Evolutionary conservation across 2,329 filamentous ascomycete genomes (phyloP).

Genomic region (Diplodia intermedia): DNA sequence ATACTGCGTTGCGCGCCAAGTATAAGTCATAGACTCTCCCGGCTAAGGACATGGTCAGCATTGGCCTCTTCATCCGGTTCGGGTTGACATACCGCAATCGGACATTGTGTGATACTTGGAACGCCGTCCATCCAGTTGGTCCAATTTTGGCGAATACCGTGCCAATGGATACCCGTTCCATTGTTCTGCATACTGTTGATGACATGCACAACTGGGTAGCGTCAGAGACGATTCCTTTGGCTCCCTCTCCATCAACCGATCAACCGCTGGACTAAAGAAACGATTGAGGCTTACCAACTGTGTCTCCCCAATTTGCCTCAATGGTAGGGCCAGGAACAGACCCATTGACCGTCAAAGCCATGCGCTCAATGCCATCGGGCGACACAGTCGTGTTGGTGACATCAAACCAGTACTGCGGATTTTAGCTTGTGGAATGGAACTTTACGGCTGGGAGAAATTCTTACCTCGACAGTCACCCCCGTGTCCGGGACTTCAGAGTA

Average conservation of each 20-base stretch:
- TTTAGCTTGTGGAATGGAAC: slow-evolving; percentile 47
- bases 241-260: too few species aligned
- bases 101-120: slow-evolving; percentile 69
- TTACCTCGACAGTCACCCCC: slow-evolving; percentile 57
- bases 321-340: slow-evolving; percentile 76
- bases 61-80: not conserved
- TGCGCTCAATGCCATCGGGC: slow-evolving; percentile 71
- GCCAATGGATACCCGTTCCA: slow-evolving; percentile 69
- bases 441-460: not conserved
- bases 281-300: slow-evolving; percentile 33
- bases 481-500: slow-evolving; percentile 59
- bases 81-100: slow-evolving; percentile 55
- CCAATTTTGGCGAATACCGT: slow-evolving; percentile 73
- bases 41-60: slow-evolving; percentile 34
- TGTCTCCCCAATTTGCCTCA: slow-evolving; percentile 68
- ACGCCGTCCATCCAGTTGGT: slow-evolving; percentile 76
- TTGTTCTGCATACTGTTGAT: slow-evolving; percentile 68
- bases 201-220: slow-evolving; percentile 58
- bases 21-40: slow-evolving; percentile 46
- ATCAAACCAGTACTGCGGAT: slow-evolving; percentile 58
- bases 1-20: slow-evolving; percentile 61
- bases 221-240: not conserved
- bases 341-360: slow-evolving; percentile 79
- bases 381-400: slow-evolving; percentile 61
- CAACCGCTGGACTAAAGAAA: not conserved